Percentiles rank a stretch among this genome's conserved stretches.
phyloP scores from a whole-genome alignment of 2,329 filamentous ascomycete genomes.

The Orbilia javanica region DNA sequence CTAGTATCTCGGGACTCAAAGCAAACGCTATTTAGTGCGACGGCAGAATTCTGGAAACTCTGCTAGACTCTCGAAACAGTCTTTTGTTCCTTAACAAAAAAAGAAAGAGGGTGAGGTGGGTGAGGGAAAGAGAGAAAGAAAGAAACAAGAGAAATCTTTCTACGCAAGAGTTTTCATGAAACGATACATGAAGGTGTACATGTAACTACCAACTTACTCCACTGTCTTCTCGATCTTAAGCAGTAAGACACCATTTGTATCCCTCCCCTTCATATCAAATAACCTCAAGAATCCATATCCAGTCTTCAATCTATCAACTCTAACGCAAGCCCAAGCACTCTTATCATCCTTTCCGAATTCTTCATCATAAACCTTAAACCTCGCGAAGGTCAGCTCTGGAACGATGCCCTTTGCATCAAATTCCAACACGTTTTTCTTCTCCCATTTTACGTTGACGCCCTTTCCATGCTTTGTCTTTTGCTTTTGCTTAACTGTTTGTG shows the following conservation, averaged over 20 bases:
- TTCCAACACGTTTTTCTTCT: conserved; percentile 64
- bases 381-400: conserved; percentile 69
- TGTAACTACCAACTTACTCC: not conserved
- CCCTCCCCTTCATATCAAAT: conserved; percentile 75
- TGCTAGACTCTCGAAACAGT: not conserved
- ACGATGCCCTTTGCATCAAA: conserved; percentile 67
- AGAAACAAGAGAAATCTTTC: not conserved
- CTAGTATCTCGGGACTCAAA: too few relatives aligned
- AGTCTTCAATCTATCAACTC: conserved; percentile 80
- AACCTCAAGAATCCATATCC: conserved; percentile 85
- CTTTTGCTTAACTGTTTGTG: conserved; percentile 68
- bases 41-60: not conserved
- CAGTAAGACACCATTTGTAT: conserved; percentile 77
- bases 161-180: not conserved
- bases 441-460: conserved; percentile 60
- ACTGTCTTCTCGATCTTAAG: conserved; percentile 76
- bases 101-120: too few relatives aligned
- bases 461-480: conserved; percentile 66
- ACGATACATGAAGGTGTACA: too few relatives aligned
- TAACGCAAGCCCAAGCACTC: conserved; percentile 88
- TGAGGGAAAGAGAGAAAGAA: not conserved
- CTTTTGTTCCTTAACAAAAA: too few relatives aligned
- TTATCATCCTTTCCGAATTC: conserved; percentile 82
- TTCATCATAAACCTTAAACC: conserved; percentile 89
- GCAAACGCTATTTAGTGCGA: not conserved